Evolutionary conservation across 2,329 filamentous ascomycete genomes (phyloP).

Genomic region (Aspergillus pseudotamarii): DNA sequence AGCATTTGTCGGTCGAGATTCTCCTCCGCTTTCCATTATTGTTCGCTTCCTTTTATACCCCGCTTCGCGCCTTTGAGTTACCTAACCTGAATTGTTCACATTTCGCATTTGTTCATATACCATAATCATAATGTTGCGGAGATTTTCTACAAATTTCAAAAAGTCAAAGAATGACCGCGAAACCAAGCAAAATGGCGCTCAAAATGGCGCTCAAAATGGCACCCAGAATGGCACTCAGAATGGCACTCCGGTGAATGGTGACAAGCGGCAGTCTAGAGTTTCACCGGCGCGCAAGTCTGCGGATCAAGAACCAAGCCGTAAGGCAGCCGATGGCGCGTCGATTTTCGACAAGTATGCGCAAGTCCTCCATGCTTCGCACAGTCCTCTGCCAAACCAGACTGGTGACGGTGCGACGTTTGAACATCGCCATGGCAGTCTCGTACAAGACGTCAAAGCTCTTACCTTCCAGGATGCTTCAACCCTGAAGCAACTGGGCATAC

Average conservation of each 20-base stretch:
- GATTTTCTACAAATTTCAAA: constrained; percentile 44
- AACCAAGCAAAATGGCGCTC: constrained; percentile 33
- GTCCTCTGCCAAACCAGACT: constrained; percentile 65
- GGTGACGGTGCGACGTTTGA: constrained; percentile 64
- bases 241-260: constrained; percentile 22
- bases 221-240: too few relatives aligned
- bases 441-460: constrained; percentile 62
- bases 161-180: constrained; percentile 41
- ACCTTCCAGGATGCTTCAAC: constrained; percentile 63
- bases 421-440: constrained; percentile 55
- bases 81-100: not conserved
- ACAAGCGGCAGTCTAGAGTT: constrained; percentile 38
- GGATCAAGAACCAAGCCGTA: constrained; percentile 35
- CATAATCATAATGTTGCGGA: constrained; percentile 41
- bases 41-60: constrained; percentile 16
- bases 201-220: not conserved
- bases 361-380: constrained; percentile 56
- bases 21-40: not conserved
- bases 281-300: constrained; percentile 27
- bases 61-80: constrained; percentile 2
- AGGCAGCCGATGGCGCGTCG: constrained; percentile 43
- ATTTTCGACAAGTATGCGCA: constrained; percentile 50
- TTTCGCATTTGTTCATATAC: constrained; percentile 1
- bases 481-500: constrained; percentile 61
- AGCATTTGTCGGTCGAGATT: constrained; percentile 1